Base-by-base conservation (phyloP, 75 land plant genomes). In the Larix kaempferi region DNA sequence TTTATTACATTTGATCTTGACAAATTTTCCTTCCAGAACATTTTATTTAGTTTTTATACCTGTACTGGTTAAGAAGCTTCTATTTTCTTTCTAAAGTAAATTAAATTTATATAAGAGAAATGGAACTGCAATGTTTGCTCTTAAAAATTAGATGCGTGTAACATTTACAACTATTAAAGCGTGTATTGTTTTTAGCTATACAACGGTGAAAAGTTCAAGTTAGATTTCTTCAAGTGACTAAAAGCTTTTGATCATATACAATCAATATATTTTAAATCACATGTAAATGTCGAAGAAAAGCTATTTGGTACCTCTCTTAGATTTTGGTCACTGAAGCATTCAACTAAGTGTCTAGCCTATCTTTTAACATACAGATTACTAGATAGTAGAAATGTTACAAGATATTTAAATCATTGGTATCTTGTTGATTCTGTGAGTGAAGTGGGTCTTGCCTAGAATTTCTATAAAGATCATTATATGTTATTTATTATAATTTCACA, bases 1-100 rank as follows among this genome's bases (percentile, higher is more conserved):
- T 62, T 80, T 52, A 44, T 58, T 76, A 64, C 33, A 26, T 6
- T 44, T 15, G 10, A 33, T 54, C 58, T 74, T 74, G 35, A n/a
- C 52, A 41, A n/a, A 16, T 69, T 37, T 16, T 65, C 37, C 33
- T 35, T 7, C 49, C 1, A 17, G 41, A 21, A 22, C 66, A 10
- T 16, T 74, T 33, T 23, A 62, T 74, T 19, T 1, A 4, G 23
- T 58, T 64, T 60, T n/a, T 26, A 26, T 13, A 17, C 1, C 23
- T 4, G 6, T 69, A 12, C 73, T n/a, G 49, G 12, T 41, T 5
- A 69, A 69, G 6, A 67, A 5, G 21, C 29, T 19, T 37, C 54
- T 33, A 19, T 41, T 77, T 77, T 21, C 79, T 37, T 67, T 25
- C 54, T 19, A 4, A 19, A 67, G 13, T 67, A 67, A 67, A 63